A percentile compares a stretch with the other conserved stretches of the same genome.
These are phyloP conservation scores for Petunia axillaris DNA, from an alignment of 257 asterid species.

Conservation along the genomic window DNA sequence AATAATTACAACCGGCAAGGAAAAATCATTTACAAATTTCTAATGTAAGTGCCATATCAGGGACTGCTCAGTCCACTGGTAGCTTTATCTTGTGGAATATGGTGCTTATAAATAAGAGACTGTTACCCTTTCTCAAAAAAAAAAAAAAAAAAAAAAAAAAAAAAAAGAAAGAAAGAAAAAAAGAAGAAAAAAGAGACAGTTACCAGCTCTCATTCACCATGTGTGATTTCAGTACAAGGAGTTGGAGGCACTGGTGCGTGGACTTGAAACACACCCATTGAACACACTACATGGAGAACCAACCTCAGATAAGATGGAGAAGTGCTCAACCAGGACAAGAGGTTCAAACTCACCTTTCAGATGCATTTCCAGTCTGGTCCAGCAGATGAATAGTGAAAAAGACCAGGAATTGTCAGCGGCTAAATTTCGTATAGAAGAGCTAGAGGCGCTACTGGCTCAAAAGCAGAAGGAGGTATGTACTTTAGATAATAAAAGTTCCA, in stretches of 20 bases:
- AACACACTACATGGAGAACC: constrained; percentile 46
- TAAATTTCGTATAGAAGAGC: constrained; percentile 68
- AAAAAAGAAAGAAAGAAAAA: no score
- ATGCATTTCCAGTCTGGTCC: constrained; percentile 84
- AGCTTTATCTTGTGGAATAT: constrained; percentile 6
- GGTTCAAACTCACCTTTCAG: constrained; percentile 93
- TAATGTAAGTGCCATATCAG: constrained; percentile 18
- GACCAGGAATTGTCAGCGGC: constrained; percentile 72
- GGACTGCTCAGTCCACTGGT: constrained; percentile 4
- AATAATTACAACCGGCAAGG: neutral
- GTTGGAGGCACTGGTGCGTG: constrained; percentile 76
- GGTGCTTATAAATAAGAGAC: neutral
- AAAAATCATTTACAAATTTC: constrained; percentile 11
- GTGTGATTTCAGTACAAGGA: constrained; percentile 63
- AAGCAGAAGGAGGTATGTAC: constrained; percentile 73
- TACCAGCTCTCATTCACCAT: neutral
- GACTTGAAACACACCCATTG: constrained; percentile 59
- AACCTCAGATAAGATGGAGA: constrained; percentile 56
- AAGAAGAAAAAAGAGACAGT: neutral
- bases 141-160: no score
- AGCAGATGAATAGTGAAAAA: constrained; percentile 86
- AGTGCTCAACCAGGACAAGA: constrained; percentile 60
- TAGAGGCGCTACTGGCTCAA: constrained; percentile 66
- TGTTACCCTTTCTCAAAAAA: neutral
- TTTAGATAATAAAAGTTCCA: neutral